Evolutionary conservation across 2,329 filamentous ascomycete species (phyloP).

Genomic region (Cladosporium sp.): DNA sequence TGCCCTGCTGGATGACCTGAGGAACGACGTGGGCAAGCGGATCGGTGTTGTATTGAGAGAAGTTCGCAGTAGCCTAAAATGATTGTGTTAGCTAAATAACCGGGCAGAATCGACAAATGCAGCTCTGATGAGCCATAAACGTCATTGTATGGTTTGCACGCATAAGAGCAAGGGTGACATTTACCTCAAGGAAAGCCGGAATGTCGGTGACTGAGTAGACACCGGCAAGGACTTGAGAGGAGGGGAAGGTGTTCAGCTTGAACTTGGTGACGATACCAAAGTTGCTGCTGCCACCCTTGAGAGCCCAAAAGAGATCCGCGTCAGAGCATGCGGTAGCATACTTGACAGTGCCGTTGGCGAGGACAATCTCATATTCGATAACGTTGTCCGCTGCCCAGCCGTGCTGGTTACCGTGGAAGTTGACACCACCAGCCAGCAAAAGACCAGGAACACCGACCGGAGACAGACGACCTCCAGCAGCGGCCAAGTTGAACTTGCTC

Average conservation of each 20-base stretch:
- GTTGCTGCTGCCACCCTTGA: conserved; percentile 42
- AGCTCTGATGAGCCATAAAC: too few species aligned
- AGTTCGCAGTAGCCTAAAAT: conserved; percentile 6
- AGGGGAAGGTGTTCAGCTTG: conserved; percentile 11
- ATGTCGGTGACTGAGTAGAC: conserved; percentile 12
- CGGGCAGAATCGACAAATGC: too few species aligned
- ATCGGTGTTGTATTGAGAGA: conserved; percentile 11
- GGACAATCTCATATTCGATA: conserved; percentile 25
- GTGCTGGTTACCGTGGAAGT: too few species aligned
- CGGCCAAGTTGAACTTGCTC: conserved; percentile 6
- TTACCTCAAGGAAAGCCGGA: conserved; percentile 6
- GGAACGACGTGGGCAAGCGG: conserved; percentile 10
- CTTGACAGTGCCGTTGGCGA: conserved; percentile 37
- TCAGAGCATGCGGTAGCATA: conserved; percentile 41
- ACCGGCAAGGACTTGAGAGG: conserved; percentile 8
- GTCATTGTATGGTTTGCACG: too few species aligned
- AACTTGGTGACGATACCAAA: conserved; percentile 40
- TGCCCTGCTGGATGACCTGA: conserved; percentile 9
- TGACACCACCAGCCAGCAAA: too few species aligned
- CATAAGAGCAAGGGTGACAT: too few species aligned
- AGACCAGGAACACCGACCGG: too few species aligned
- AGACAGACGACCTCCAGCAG: conserved; percentile 8
- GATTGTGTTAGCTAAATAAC: neutral
- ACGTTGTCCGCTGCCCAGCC: neutral
- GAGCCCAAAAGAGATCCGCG: conserved; percentile 45